Evolutionary conservation across 371 early-diverging fungal genomes (phyloP).

Genomic region (Haplosporangium sp.): DNA sequence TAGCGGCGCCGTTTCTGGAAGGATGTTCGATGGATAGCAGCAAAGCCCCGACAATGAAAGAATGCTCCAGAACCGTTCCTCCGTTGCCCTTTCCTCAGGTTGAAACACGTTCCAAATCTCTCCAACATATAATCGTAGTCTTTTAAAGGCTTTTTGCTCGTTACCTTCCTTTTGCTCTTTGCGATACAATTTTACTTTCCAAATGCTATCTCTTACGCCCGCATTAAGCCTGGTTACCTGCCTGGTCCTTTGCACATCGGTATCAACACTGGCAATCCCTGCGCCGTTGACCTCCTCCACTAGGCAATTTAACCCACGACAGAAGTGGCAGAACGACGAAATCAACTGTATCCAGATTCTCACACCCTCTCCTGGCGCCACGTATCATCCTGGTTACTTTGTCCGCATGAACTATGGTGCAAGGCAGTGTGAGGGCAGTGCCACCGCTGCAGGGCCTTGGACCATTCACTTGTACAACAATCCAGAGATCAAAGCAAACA

Average conservation of each 20-base stretch:
- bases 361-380: constrained; percentile 29
- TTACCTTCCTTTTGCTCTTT: no score
- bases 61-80: no score
- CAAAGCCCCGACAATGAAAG: no score
- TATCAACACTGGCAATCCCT: constrained; percentile 11
- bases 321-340: constrained; percentile 41
- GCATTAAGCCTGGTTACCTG: background rate
- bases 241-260: background rate
- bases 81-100: no score
- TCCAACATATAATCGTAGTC: no score
- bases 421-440: constrained; percentile 11
- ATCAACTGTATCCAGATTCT: constrained; percentile 39
- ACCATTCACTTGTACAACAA: constrained; percentile 45
- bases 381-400: constrained; percentile 31
- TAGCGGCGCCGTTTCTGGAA: no score
- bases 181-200: no score
- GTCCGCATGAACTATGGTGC: constrained; percentile 36
- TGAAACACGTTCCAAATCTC: no score
- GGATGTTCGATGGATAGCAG: no score
- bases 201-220: no score
- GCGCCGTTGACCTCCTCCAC: background rate
- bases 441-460: constrained; percentile 29
- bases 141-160: no score
- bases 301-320: constrained; percentile 24
- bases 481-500: constrained; percentile 15